A percentile compares a stretch with the other conserved stretches of the same genome.
These are phyloP conservation scores for Naumovozyma baii DNA, from an alignment of 805 yeast species.

Conservation along the genomic window DNA sequence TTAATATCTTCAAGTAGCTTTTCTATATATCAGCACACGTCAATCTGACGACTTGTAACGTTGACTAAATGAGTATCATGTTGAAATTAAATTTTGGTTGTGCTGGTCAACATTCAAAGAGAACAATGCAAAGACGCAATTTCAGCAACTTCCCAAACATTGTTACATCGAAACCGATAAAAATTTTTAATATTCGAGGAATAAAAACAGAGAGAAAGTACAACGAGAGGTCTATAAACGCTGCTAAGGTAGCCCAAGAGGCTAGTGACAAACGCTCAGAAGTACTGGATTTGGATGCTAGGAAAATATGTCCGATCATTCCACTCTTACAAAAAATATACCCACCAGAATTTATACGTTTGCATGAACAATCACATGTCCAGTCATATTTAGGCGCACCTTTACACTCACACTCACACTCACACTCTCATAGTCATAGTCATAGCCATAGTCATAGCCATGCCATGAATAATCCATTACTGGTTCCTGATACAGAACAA, in stretches of 20 bases:
- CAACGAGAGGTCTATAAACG: not conserved
- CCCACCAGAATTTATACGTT: not conserved
- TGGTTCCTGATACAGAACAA: slow-evolving; percentile 35
- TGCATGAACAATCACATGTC: slow-evolving; percentile 1
- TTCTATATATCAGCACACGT: too few relatives aligned
- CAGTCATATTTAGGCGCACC: slow-evolving; percentile 1
- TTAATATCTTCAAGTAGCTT: too few relatives aligned
- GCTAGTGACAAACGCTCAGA: not conserved
- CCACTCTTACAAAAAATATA: not conserved
- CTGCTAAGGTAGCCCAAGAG: not conserved
- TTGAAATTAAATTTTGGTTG: not conserved
- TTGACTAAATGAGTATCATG: too few relatives aligned
- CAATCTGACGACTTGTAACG: too few relatives aligned
- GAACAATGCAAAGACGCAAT: not conserved
- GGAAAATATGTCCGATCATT: not conserved
- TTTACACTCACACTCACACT: not conserved
- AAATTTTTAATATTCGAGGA: not conserved
- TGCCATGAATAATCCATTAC: slow-evolving; percentile 26
- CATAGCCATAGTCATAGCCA: slow-evolving; percentile 31
- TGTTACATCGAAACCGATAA: not conserved
- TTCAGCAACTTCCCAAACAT: not conserved
- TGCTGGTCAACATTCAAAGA: not conserved
- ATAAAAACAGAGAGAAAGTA: not conserved
- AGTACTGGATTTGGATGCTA: too few relatives aligned
- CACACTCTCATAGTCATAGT: slow-evolving; percentile 8